Base-by-base conservation (phyloP, 2,329 filamentous ascomycete genomes). In the Gaeumannomyces sp. region DNA sequence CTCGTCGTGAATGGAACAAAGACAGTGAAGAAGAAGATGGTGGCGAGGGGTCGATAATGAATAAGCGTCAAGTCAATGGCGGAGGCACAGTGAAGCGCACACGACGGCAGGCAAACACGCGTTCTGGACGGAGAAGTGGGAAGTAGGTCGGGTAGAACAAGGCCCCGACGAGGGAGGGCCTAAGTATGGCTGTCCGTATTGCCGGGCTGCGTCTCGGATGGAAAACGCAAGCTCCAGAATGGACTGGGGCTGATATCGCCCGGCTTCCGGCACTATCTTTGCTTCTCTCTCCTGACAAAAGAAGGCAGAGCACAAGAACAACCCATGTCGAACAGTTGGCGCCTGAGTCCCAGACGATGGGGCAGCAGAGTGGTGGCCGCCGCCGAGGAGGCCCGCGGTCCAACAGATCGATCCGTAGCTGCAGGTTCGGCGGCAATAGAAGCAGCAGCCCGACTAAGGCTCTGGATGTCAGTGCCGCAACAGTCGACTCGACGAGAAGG, bases 381-480 rank as follows among this genome's bases (percentile, higher is more conserved):
- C 8, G 27, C 25, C 57, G 29, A 59, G 38, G 50, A 56, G 45
- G 29, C 38, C 35, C 61, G 61, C 38, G 25, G 50, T 62, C 61
- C 61, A 62, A 62, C 61, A 53, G 25, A 62, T 62, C 28, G 19
- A 25, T 25, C 45, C n/a, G 45, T 22, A 53, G 45, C 45, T 45
- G 35, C 35, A 62, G 45, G 27, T 59, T 4, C 57, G 57, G 57
- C 57, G 27, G 45, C 45, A 53, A 53, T 10, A 53, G 19, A 53
- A n/a, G 38, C 38, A 53, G 45, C 22, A 53, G 22, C 45, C 19
- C 45, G 45, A 25, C 45, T 11, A 8, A 25, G n/a, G 45, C 45
- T 25, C 45, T 22, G 45, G 45, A 53, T 7, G 45, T 6, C 45
- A 50, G 45, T 25, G 6, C 45, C 7, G 22, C 45, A 10, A n/a